phyloP scores from a whole-genome alignment of 2,329 filamentous ascomycete species.

The Stemphylium lycopersici region DNA sequence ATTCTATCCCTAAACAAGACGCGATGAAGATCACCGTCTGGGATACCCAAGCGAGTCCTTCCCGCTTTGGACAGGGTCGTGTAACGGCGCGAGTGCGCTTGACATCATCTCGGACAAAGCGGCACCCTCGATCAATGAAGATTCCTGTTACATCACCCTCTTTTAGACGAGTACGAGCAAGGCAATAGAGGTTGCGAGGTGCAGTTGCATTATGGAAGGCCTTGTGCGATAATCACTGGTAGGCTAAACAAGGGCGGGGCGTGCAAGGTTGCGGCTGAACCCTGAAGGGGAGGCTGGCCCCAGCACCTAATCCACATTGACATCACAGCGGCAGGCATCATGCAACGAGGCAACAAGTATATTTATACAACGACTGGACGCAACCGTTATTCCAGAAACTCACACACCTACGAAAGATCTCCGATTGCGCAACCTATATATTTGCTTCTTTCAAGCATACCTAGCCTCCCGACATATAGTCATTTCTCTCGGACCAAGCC shows the following conservation, averaged over 20 bases:
- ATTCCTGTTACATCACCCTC: slow-evolving; percentile 3
- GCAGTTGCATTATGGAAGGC: slow-evolving; percentile 7
- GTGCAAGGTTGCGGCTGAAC: slow-evolving; percentile 21
- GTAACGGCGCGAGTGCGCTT: slow-evolving; percentile 2
- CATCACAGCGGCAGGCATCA: slow-evolving; percentile 6
- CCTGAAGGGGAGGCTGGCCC: slow-evolving; percentile 8
- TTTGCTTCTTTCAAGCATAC: background rate
- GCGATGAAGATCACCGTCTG: background rate
- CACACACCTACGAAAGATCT: background rate
- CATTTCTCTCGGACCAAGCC: background rate
- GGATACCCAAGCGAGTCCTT: background rate
- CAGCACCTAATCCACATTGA: background rate
- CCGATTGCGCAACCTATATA: background rate
- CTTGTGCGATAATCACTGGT: background rate
- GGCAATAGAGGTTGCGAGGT: background rate
- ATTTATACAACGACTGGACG: slow-evolving; percentile 1
- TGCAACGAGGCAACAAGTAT: background rate
- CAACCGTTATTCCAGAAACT: background rate
- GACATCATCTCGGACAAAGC: slow-evolving; percentile 11
- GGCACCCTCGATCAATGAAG: background rate
- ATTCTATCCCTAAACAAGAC: background rate
- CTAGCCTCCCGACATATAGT: background rate
- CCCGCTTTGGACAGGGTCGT: too few species aligned
- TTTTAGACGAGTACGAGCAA: slow-evolving; percentile 1
- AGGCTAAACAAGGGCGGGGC: slow-evolving; percentile 7